Evolutionary conservation across 352 stramenopile genomes (phyloP), one percentile per base, ranked within the genome.

Genomic region (Pythium sp.): DNA sequence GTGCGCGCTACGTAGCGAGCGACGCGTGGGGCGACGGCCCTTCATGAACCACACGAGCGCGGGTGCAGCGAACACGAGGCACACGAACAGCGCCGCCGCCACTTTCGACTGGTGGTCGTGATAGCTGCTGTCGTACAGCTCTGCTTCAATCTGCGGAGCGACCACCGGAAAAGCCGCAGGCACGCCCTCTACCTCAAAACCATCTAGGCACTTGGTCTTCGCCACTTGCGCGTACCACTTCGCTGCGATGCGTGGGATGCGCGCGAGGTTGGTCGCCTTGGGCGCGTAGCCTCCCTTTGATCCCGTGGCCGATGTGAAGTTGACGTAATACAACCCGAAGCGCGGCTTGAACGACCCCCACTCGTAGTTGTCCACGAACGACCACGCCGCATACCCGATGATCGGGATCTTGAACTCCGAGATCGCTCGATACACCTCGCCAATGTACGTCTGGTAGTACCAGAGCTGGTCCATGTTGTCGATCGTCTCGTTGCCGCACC

Each of bases 341-440:
- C 79, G 77, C 6, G 77, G 75, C 53, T 81, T 72, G 63, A 82
- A 91, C 49, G 79, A 88, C 4, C 93, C 79, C 96, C 96, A 99
- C 72, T 99, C 95, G 75, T 97, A 98, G 70, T 98, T 98, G 72
- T 98, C 94, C 58, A 98, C 71, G 32, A 98, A 88, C 47, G 80
- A 93, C 93, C 94, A 98, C 20, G 89, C 90, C 75, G 94, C 97
- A 72, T 98, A 98, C 5, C 88, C 91, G 51, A 81, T 71, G 30
- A 98, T 67, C 41, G 73, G 69, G 43, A 88, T 78, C 9, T 80
- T 74, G 62, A 80, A 72, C 54, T 84, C 66, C 20, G 69, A 72
- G 36, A 87, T 81, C 32, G 77, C 79, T 28, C 73, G 72, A 72
- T 87, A 79, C 53, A 87, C 79, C 62, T 80, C 69, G 18, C 71